Conservation (phyloP, 345 rosid species). For the Lagerstroemia speciosa region DNA sequence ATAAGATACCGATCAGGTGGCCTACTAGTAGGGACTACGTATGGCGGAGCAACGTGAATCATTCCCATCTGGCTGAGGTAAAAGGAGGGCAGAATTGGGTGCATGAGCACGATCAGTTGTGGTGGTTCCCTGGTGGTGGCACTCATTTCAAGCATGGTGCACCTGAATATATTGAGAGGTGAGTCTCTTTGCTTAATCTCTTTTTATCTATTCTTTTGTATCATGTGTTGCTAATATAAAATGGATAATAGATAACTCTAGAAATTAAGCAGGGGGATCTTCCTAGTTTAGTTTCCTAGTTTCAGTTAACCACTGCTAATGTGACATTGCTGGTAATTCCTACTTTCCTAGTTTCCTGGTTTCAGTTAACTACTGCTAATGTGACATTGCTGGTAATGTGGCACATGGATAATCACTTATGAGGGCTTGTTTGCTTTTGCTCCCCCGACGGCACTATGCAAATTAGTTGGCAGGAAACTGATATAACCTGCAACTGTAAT, state of each 20-base stretch:
- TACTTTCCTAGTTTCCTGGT: no score
- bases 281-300: background rate
- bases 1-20: conserved; percentile 82
- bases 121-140: conserved; percentile 99
- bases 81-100: conserved; percentile 99
- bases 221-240: background rate
- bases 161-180: conserved; percentile 85
- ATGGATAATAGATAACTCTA: background rate
- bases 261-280: background rate
- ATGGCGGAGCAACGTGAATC: conserved; percentile 95
- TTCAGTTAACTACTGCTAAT: no score
- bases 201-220: background rate
- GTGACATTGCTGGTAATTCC: background rate
- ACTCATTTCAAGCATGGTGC: conserved; percentile 97
- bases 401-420: background rate
- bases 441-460: background rate
- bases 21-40: conserved; percentile 80
- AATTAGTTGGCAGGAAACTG: no score
- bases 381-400: no score
- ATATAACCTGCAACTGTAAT: background rate
- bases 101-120: conserved; percentile 55
- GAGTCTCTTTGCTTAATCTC: conserved; percentile 4
- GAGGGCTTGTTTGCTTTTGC: background rate
- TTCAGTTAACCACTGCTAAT: background rate
- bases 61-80: conserved; percentile 72